Base-by-base conservation (phyloP, 1,284 basidiomycete genomes). In the Pascua guehoae region DNA sequence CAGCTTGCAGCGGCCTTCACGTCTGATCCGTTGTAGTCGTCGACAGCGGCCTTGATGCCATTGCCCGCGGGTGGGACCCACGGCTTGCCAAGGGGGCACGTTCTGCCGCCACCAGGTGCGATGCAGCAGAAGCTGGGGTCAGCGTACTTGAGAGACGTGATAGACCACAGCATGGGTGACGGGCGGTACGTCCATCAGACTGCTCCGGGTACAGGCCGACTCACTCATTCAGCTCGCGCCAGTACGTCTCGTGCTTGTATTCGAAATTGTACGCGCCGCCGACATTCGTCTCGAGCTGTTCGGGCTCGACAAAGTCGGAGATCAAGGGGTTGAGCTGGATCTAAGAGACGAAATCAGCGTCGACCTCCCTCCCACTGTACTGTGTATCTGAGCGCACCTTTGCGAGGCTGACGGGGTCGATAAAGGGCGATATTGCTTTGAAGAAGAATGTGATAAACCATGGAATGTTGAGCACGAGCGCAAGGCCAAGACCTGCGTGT, bases 321-420 rank as follows among this genome's bases (percentile, higher is more conserved):
- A 94, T 79, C 60, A 87, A 81, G 3, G 89, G 89, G 70, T 94
- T 92, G 76, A 94, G 93, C 36, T 86, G 84, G 84, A 91, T 89
- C 87, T 88, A 42, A 60, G 44, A 32, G 12, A 12, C 2, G 40
- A 36, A 37, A 15, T 38, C 40, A 41, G 46, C 15, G 36, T 44
- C 43, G 18, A 38, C 53, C 40, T 2, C n/a, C n/a, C n/a, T n/a
- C n/a, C 40, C 40, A 41, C 40, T 41, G 24, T 32, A 32, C 24
- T 7, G 3, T 7, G 40, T 4, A 41, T 4, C 40, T 12, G 40
- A 16, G 59, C 81, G 44, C 54, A 88, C 88, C 84, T 95, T 95
- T 66, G 91, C 89, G 51, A 88, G 82, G 0, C 91, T 95, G 43
- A 91, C 83, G 5, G 91, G 91, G 72, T 95, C 92, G 57, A 95